A percentile compares a stretch with the other conserved stretches of the same genome.
Conservation (phyloP, 176 grass and related monocot species). For the Carex kokanica region DNA sequence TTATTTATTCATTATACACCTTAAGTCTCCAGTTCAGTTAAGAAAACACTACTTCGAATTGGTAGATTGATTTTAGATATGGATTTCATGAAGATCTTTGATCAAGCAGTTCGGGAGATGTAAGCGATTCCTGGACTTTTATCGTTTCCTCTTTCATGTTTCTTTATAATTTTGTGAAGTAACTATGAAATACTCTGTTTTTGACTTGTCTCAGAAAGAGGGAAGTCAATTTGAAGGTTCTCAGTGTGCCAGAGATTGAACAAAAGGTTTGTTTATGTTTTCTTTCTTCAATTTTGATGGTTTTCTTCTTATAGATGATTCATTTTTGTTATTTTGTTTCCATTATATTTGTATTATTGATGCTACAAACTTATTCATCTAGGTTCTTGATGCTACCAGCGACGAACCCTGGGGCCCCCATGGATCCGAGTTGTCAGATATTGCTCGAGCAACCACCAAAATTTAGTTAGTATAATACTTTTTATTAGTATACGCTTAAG, state of each 20-base stretch:
- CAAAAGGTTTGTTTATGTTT: constrained; percentile 54
- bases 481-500: not conserved
- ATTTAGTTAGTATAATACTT: constrained; percentile 26
- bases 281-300: not conserved
- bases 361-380: not conserved
- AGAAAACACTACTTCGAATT: not conserved
- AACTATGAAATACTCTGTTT: not conserved
- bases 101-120: constrained; percentile 81
- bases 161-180: not conserved
- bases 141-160: not conserved
- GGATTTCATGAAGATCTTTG: constrained; percentile 83
- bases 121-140: constrained; percentile 29
- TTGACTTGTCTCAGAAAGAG: constrained; percentile 50
- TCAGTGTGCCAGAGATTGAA: constrained; percentile 84
- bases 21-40: not conserved
- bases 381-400: constrained; percentile 82
- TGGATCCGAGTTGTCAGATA: constrained; percentile 58
- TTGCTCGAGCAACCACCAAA: constrained; percentile 57
- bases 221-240: constrained; percentile 78
- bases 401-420: constrained; percentile 82
- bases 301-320: not conserved
- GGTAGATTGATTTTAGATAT: constrained; percentile 31
- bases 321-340: not conserved
- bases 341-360: not conserved
- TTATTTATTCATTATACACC: not conserved